phyloP scores from a whole-genome alignment of 75 land plant species.

The Picea glauca region DNA sequence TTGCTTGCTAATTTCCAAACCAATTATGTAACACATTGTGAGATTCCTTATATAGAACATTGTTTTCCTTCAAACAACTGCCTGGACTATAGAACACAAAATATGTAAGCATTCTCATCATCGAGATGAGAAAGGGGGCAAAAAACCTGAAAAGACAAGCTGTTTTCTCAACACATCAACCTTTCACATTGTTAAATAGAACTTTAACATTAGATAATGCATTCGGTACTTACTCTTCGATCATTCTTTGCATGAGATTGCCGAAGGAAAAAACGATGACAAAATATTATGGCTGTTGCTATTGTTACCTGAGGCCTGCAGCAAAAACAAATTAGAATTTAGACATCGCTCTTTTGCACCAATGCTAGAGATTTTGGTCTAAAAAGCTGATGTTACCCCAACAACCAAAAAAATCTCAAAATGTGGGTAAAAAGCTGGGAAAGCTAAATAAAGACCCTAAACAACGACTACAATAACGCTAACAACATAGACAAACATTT shows the following conservation, averaged over 20 bases:
- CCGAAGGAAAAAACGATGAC: conserved; percentile 81
- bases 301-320: conserved; percentile 69
- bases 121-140: too few relatives aligned
- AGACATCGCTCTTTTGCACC: not conserved
- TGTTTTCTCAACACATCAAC: not conserved
- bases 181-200: not conserved
- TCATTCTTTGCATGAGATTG: conserved; percentile 88
- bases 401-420: not conserved
- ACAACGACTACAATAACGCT: too few relatives aligned
- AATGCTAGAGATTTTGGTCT: not conserved
- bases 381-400: not conserved
- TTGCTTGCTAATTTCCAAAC: not conserved
- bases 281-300: conserved; percentile 79
- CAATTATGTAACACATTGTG: not conserved
- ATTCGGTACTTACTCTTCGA: conserved; percentile 44
- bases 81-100: not conserved
- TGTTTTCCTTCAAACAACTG: too few relatives aligned
- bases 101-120: not conserved
- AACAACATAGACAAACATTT: too few relatives aligned
- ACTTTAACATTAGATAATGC: not conserved
- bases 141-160: not conserved
- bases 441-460: too few relatives aligned
- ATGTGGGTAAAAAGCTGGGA: too few relatives aligned
- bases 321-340: not conserved
- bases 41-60: too few relatives aligned